A percentile compares a stretch with the other conserved stretches of the same genome.
Evolutionary conservation across 1,284 basidiomycete genomes (phyloP).

Genomic region (Apiotrichum gracile): DNA sequence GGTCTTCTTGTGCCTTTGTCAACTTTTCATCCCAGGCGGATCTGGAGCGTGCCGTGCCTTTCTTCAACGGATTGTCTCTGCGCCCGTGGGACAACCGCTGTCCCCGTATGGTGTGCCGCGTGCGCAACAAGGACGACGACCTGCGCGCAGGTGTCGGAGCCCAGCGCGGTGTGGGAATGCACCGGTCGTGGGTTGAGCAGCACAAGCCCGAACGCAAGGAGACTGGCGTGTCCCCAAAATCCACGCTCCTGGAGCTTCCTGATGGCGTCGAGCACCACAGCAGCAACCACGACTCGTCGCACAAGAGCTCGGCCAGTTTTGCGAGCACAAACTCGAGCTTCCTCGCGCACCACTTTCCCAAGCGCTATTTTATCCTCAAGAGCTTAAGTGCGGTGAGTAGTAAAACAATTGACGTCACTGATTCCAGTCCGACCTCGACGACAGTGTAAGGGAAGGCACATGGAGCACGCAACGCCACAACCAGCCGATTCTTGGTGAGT

Average conservation of each 20-base stretch:
- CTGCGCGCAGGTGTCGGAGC: conserved; percentile 82
- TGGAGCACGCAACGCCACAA: conserved; percentile 96
- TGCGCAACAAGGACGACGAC: conserved; percentile 77
- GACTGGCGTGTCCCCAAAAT: conserved; percentile 21
- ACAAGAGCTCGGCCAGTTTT: conserved; percentile 55
- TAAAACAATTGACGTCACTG: neutral
- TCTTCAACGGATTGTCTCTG: conserved; percentile 55
- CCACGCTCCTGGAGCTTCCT: conserved; percentile 29
- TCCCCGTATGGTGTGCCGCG: conserved; percentile 76
- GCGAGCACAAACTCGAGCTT: conserved; percentile 52
- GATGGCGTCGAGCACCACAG: conserved; percentile 3
- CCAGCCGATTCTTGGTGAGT: conserved; percentile 60
- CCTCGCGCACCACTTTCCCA: conserved; percentile 67
- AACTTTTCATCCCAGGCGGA: conserved; percentile 68
- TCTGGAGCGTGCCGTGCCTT: conserved; percentile 62
- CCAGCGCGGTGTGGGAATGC: conserved; percentile 80
- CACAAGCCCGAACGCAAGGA: conserved; percentile 24
- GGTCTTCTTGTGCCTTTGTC: conserved; percentile 89
- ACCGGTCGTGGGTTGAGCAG: conserved; percentile 68
- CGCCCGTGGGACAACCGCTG: conserved; percentile 61
- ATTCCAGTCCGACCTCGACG: conserved; percentile 67
- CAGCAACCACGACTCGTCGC: conserved; percentile 13
- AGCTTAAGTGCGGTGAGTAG: conserved; percentile 65
- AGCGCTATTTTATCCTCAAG: conserved; percentile 88
- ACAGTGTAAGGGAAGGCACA: conserved; percentile 70